Percentiles rank a stretch among this genome's conserved stretches.
These are phyloP conservation scores for Vaccinium corymbosum DNA, from an alignment of 148 eudicot genomes.

Conservation along the genomic window DNA sequence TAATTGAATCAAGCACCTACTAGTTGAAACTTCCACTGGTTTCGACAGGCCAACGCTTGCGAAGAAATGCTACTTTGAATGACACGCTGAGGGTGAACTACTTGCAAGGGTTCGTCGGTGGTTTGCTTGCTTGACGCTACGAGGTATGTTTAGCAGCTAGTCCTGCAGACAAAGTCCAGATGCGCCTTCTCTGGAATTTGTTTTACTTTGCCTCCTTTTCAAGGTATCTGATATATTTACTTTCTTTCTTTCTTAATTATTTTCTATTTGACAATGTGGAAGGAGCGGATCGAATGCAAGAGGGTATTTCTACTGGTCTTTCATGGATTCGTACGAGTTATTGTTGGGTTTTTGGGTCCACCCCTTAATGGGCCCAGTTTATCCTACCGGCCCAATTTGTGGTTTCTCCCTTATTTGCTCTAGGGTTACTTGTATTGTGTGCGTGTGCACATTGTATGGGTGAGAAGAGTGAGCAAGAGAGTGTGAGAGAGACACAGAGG, in stretches of 20 bases:
- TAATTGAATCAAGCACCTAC: no score
- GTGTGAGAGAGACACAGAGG: no score
- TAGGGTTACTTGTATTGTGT: no score
- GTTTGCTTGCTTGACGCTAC: constrained; percentile 36
- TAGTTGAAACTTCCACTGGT: neutral
- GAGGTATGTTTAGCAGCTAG: constrained; percentile 29
- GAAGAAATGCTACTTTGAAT: constrained; percentile 15
- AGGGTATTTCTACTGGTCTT: constrained; percentile 70
- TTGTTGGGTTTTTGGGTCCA: neutral
- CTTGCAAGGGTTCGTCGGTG: constrained; percentile 5
- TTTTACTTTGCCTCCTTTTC: neutral
- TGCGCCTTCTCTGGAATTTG: neutral
- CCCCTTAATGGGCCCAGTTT: no score
- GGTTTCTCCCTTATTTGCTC: no score
- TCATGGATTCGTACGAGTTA: constrained; percentile 52
- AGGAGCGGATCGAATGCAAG: constrained; percentile 64
- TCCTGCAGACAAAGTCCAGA: neutral
- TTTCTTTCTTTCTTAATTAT: neutral
- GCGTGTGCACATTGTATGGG: no score
- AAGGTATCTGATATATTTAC: neutral
- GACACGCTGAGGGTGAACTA: constrained; percentile 23
- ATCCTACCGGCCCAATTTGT: no score
- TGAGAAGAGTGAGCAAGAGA: no score
- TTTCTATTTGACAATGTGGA: constrained; percentile 3
- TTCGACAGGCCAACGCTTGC: constrained; percentile 36